Conservation (phyloP, 129 eudicot genomes). For the Daucus carota region DNA sequence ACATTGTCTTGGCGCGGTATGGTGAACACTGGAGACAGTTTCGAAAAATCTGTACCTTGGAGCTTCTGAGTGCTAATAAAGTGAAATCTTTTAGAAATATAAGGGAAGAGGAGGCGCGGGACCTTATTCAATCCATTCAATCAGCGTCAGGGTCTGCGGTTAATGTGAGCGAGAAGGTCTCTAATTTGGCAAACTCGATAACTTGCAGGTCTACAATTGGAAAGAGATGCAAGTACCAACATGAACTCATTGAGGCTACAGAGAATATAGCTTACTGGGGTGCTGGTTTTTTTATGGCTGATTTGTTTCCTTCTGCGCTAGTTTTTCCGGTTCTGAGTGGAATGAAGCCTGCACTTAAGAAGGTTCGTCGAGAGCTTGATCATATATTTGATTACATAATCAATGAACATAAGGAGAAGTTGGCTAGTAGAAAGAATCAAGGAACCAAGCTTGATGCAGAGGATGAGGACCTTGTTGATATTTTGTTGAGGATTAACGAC, state of each 20-base stretch:
- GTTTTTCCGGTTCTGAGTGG: neutral
- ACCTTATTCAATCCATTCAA: constrained; percentile 1
- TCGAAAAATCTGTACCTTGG: constrained; percentile 8
- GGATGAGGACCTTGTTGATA: neutral
- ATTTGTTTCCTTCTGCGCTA: constrained; percentile 1
- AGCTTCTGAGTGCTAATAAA: constrained; percentile 2
- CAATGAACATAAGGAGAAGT: neutral
- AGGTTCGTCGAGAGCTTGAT: neutral
- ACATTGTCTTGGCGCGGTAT: neutral
- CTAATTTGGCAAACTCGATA: neutral
- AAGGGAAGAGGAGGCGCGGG: constrained; percentile 1
- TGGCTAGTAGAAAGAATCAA: neutral
- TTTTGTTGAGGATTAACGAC: neutral
- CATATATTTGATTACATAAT: neutral
- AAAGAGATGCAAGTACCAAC: constrained; percentile 6
- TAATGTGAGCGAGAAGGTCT: neutral
- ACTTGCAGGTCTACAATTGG: constrained; percentile 7
- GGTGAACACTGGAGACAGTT: constrained; percentile 10
- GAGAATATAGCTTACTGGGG: neutral
- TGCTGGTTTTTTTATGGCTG: constrained; percentile 2
- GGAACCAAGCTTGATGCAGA: neutral
- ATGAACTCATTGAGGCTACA: neutral
- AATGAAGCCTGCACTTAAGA: neutral
- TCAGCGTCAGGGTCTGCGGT: neutral
- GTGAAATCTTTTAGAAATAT: neutral